Base-by-base conservation (phyloP, 1,139 yeast species). In the Pichia sp. region DNA sequence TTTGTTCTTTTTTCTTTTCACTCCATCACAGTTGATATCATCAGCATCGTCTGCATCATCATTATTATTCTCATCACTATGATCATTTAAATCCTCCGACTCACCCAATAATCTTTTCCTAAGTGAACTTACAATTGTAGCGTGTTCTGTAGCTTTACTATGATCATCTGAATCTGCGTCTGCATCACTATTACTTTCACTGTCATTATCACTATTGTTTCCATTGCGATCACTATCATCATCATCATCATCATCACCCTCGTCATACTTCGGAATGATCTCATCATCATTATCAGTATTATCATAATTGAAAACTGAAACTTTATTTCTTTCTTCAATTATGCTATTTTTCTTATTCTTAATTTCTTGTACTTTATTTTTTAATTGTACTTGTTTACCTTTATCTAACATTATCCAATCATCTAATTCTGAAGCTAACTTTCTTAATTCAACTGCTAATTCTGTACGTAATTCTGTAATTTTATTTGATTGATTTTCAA, bases 331-430 rank as follows among this genome's bases (percentile, higher is more conserved):
- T 35, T 43, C 49, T 25, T 35, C 38, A 22, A 29, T 20, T 12
- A 41, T 32, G 2, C 25, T 34, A 46, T 38, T 48, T 52, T 39
- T 45, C 45, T 30, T 52, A 9, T 36, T 43, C 28, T 54, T 53
- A 2, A 50, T n/a, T 22, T 42, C 30, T n/a, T 28, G 33, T 6
- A 27, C 48, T 50, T 16, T 54, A 53, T 12, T 63, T n/a, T 66
- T 62, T 30, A 81, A 65, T 34, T 73, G 69, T 32, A 58, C 58
- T 30, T 69, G 56, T 53, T 72, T 76, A 8, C 62, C 59, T 20
- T 72, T 71, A 50, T 79, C 82, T 2, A 74, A 63, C 36, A 64
- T 58, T 27, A 71, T 50, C 42, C 76, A 72, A 31, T 71, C 76
- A 32, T 67, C 63, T 38, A 76, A 65, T 6, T 67, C 58, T 7